phyloP scores from a whole-genome alignment of 345 rosid genomes.

The Linum tenue region DNA sequence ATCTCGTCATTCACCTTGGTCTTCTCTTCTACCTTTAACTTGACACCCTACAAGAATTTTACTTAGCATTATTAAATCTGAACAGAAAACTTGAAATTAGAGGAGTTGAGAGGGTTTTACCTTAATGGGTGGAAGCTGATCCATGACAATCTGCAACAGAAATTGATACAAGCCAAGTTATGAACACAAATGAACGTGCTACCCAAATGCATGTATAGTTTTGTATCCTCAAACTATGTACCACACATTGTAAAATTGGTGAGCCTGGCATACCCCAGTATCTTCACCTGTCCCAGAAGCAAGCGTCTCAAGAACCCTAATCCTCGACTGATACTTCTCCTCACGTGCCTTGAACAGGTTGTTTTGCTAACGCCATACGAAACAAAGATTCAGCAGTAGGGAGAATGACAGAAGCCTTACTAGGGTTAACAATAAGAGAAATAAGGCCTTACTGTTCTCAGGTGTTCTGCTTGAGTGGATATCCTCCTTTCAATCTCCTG shows the following conservation, averaged over 20 bases:
- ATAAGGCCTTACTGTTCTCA: conserved; percentile 55
- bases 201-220: background rate
- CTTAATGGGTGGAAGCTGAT: conserved; percentile 52
- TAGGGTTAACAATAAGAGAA: background rate
- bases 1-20: conserved; percentile 35
- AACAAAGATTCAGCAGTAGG: conserved; percentile 10
- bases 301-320: conserved; percentile 81
- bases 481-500: conserved; percentile 94
- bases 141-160: conserved; percentile 34
- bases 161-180: conserved; percentile 7
- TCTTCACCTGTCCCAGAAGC: conserved; percentile 65
- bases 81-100: too few relatives aligned
- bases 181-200: background rate
- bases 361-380: conserved; percentile 59
- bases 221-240: background rate
- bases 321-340: conserved; percentile 76
- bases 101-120: conserved; percentile 18
- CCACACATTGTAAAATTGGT: background rate
- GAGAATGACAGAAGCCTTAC: conserved; percentile 1
- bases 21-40: conserved; percentile 37
- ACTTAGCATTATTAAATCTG: background rate
- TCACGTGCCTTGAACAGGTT: conserved; percentile 78
- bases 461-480: conserved; percentile 93
- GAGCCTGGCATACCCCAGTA: conserved; percentile 39
- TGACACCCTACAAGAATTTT: conserved; percentile 31